Evolutionary conservation across 2,329 filamentous ascomycete species (phyloP), one percentile per base, ranked within the genome.

Genomic region (Hypoxylon sp.): DNA sequence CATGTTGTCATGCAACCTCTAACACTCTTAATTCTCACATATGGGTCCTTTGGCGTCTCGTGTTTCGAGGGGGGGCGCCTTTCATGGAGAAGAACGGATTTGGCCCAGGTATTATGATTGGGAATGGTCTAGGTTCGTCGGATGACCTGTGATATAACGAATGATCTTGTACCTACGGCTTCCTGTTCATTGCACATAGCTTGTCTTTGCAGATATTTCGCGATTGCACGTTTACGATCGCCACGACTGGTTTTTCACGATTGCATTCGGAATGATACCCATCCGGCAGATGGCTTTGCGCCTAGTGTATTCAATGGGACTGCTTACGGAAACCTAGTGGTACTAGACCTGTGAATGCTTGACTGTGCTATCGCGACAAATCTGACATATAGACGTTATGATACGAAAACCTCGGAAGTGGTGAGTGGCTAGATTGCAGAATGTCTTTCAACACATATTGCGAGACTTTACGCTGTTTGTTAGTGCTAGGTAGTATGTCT

Each of bases 191-290:
- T 62, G 53, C 60, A 65, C 58, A 57, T 67, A 61, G 32, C 51
- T 58, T 25, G 52, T 30, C 50, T 43, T 55, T 60, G 66, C 58
- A 56, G 34, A 63, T 63, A 63, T 58, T 60, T 62, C 10, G 25
- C 43, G 50, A 30, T 51, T 21, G n/a, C 38, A 30, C 17, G n/a
- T 17, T 14, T 60, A 59, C 56, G 64, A 60, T 59, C 30, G 58
- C 43, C 46, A 65, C 46, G 61, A 50, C 45, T 17, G 46, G 21
- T 59, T 63, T 66, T 58, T 43, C 45, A 52, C 56, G 32, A 62
- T 67, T 63, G 51, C 62, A 57, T 60, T 55, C 58, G 65, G 68
- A 65, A 70, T 68, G 68, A 70, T 70, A 70, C 68, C 68, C 63
- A 66, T 66, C 67, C 46, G 64, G 61, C 57, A 59, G 61, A 63